These are phyloP conservation scores for Globisporangium megalacanthum DNA, from an alignment of 352 stramenopile genomes.

Conservation along the genomic window DNA sequence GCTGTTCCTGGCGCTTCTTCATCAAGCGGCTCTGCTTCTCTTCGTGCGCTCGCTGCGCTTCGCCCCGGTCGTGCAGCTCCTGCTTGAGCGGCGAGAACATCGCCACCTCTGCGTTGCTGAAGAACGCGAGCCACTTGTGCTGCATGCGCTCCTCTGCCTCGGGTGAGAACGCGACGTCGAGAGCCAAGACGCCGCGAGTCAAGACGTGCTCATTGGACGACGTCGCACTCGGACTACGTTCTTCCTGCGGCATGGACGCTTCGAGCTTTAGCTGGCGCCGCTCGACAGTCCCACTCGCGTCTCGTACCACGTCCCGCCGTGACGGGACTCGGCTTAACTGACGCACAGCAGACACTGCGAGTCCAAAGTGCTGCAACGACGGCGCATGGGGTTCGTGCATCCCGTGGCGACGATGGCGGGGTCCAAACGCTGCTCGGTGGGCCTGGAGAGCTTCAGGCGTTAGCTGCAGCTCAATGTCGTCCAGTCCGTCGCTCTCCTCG, in stretches of 20 bases:
- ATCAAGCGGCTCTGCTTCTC: constrained; percentile 47
- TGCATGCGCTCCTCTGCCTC: constrained; percentile 45
- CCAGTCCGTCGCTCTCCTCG: constrained; percentile 12
- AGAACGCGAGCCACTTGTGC: constrained; percentile 58
- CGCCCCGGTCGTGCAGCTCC: constrained; percentile 35
- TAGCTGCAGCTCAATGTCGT: constrained; percentile 18
- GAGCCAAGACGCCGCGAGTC: not conserved
- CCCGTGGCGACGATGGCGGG: not conserved
- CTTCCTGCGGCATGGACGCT: not conserved
- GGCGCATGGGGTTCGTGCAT: not conserved
- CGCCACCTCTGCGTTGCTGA: constrained; percentile 37
- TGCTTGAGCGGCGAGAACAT: constrained; percentile 54
- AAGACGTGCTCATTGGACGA: not conserved
- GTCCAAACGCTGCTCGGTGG: constrained; percentile 9
- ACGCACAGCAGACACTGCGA: constrained; percentile 4
- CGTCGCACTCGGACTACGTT: not conserved
- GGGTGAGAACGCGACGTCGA: constrained; percentile 37
- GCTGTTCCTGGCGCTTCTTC: constrained; percentile 60
- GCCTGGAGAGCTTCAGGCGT: constrained; percentile 7
- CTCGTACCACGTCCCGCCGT: not conserved
- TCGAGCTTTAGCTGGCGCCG: not conserved
- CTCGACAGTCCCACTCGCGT: not conserved
- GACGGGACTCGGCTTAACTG: constrained; percentile 3
- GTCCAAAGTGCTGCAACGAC: constrained; percentile 7
- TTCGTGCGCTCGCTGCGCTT: constrained; percentile 33